phyloP scores from a whole-genome alignment of 169 alveolate species.

The Plasmodium vinckei region DNA sequence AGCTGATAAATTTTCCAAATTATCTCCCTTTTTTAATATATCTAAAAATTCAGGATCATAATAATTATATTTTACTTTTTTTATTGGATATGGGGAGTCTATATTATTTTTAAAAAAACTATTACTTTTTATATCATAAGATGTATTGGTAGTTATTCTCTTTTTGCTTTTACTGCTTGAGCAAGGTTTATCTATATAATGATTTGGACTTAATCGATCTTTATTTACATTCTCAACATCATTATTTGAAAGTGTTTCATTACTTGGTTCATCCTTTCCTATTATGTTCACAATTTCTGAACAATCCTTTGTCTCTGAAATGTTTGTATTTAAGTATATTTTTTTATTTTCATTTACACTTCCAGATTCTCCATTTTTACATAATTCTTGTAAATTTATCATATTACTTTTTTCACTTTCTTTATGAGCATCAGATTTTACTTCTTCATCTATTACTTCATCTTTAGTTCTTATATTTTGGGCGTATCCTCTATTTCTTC shows the following conservation, averaged over 20 bases:
- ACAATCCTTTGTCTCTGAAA: not conserved
- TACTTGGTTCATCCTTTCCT: slow-evolving; percentile 37
- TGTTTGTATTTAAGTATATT: not conserved
- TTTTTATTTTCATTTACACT: not conserved
- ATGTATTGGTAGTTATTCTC: slow-evolving; percentile 42
- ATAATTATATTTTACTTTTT: slow-evolving; percentile 54
- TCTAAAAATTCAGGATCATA: slow-evolving; percentile 47
- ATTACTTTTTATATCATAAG: not conserved
- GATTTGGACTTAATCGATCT: not conserved
- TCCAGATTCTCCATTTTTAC: not conserved
- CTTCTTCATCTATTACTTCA: not conserved
- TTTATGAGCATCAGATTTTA: not conserved
- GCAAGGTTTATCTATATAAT: slow-evolving; percentile 26
- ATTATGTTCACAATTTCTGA: slow-evolving; percentile 12
- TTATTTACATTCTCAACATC: not conserved
- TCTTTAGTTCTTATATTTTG: not conserved
- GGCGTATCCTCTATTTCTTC: not conserved
- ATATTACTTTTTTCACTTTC: not conserved
- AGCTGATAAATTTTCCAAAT: slow-evolving; percentile 67
- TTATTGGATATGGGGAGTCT: slow-evolving; percentile 65
- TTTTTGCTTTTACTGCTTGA: slow-evolving; percentile 43
- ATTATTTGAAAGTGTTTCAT: slow-evolving; percentile 5
- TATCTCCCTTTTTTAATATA: slow-evolving; percentile 58
- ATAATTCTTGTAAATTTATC: not conserved
- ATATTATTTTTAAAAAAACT: slow-evolving; percentile 10